Evolutionary conservation across 306 rosid genomes (phyloP).

Genomic region (Prosopis cineraria): DNA sequence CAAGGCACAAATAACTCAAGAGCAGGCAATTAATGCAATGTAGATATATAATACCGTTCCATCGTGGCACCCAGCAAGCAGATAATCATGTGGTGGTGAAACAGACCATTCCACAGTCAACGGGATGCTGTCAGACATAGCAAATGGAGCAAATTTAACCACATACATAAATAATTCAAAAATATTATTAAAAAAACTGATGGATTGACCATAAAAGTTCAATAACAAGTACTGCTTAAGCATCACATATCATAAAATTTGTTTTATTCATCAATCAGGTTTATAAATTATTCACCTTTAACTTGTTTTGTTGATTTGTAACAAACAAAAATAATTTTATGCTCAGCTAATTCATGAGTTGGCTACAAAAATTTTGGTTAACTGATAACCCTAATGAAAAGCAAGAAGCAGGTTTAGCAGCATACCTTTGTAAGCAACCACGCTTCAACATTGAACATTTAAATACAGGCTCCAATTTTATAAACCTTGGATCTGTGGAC

Average conservation of each 20-base stretch:
- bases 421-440: constrained; percentile 61
- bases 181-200: constrained; percentile 2
- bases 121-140: constrained; percentile 71
- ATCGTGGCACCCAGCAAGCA: constrained; percentile 94
- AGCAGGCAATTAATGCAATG: neutral
- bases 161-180: constrained; percentile 10
- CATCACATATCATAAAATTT: neutral
- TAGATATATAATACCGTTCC: constrained; percentile 67
- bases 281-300: neutral
- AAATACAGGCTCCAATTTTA: constrained; percentile 78
- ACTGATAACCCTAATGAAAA: constrained; percentile 9
- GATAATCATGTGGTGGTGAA: constrained; percentile 71
- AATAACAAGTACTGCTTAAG: constrained; percentile 2
- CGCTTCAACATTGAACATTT: constrained; percentile 73
- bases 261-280: neutral
- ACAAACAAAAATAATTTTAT: constrained; percentile 13
- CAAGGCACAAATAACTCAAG: constrained; percentile 25
- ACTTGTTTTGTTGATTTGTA: constrained; percentile 12
- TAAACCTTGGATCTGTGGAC: constrained; percentile 89
- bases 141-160: constrained; percentile 32
- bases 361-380: constrained; percentile 4
- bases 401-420: constrained; percentile 24
- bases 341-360: constrained; percentile 7
- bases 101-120: constrained; percentile 92
- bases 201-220: constrained; percentile 13